phyloP scores from a whole-genome alignment of 2,329 filamentous ascomycete genomes.

The Alternaria ventricosa region DNA sequence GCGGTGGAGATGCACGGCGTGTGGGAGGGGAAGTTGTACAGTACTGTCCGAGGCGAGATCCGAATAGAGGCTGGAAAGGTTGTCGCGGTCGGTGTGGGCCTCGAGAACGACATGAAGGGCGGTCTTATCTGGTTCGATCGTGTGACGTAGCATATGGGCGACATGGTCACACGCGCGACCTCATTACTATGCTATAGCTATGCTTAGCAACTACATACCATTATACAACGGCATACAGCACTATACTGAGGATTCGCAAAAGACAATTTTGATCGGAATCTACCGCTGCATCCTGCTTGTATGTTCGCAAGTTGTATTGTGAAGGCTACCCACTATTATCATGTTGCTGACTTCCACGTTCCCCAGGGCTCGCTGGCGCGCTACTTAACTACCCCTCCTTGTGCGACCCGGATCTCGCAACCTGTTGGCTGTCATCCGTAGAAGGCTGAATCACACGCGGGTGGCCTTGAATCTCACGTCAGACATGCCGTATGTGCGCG shows the following conservation, averaged over 20 bases:
- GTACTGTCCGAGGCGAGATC: background rate
- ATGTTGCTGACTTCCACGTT: too few relatives aligned
- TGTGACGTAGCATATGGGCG: background rate
- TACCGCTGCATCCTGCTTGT: too few relatives aligned
- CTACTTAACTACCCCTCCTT: background rate
- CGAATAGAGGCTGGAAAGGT: background rate
- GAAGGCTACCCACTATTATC: too few relatives aligned
- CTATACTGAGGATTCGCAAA: too few relatives aligned
- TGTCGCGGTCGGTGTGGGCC: background rate
- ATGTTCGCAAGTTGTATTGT: too few relatives aligned
- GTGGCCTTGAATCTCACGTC: background rate
- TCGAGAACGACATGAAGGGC: background rate
- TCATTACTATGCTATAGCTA: too few relatives aligned
- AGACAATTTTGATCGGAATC: too few relatives aligned
- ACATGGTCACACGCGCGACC: background rate
- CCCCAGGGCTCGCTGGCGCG: too few relatives aligned
- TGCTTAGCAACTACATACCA: too few relatives aligned
- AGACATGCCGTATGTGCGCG: background rate
- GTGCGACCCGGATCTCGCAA: rapidly evolving
- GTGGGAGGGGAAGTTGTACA: background rate
- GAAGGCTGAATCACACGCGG: rapidly evolving
- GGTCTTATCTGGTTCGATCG: background rate
- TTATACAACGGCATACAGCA: too few relatives aligned
- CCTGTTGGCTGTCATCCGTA: background rate
- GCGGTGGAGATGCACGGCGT: background rate